A percentile compares a stretch with the other conserved stretches of the same genome.
These are phyloP conservation scores for Mortierella claussenii DNA, from an alignment of 192 early-diverging fungal genomes.

Conservation along the genomic window DNA sequence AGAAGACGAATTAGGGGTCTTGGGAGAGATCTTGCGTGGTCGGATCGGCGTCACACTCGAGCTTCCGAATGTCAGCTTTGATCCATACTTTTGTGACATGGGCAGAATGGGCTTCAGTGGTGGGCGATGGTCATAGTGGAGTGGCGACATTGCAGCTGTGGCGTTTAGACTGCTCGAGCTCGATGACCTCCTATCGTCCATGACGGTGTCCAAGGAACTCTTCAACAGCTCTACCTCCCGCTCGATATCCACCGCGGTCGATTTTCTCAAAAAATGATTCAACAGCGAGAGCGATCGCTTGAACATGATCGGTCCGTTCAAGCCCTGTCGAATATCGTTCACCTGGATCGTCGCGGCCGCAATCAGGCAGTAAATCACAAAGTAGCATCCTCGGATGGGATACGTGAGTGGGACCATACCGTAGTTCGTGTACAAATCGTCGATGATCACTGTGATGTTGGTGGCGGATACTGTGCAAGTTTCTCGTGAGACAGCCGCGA, in stretches of 20 bases:
- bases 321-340: constrained; percentile 42
- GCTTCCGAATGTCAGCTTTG: constrained; percentile 24
- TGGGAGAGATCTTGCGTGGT: constrained; percentile 47
- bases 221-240: constrained; percentile 38
- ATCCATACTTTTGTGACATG: constrained; percentile 45
- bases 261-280: constrained; percentile 27
- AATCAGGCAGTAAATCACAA: constrained; percentile 62
- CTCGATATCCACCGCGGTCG: constrained; percentile 42
- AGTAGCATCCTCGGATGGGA: constrained; percentile 63
- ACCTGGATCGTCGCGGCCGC: constrained; percentile 61
- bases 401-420: constrained; percentile 55
- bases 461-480: constrained; percentile 62
- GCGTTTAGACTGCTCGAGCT: too few relatives aligned
- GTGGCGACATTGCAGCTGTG: not conserved
- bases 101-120: constrained; percentile 45
- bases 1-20: constrained; percentile 7
- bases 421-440: constrained; percentile 56
- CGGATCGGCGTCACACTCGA: constrained; percentile 22
- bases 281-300: constrained; percentile 31
- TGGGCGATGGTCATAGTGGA: constrained; percentile 39
- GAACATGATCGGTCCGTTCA: constrained; percentile 41
- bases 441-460: constrained; percentile 61
- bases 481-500: constrained; percentile 41
- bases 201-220: constrained; percentile 21
- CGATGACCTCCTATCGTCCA: constrained; percentile 2